Percentiles rank a stretch among this genome's conserved stretches.
Conservation (phyloP, 1,284 basidiomycete genomes). For the Ustilago shanxiensis region DNA sequence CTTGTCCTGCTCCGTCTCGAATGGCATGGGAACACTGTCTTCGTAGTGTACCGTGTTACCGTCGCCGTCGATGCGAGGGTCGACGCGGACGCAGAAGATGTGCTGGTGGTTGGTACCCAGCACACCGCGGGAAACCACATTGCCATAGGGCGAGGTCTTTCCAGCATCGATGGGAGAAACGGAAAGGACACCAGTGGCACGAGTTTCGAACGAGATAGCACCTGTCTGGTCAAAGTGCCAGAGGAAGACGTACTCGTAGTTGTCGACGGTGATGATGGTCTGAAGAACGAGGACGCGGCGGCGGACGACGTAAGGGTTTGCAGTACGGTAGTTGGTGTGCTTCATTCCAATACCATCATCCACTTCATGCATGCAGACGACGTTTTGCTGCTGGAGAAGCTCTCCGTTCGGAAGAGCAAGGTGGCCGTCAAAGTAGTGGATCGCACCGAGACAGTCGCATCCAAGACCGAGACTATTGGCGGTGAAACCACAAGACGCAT, state of each 20-base stretch:
- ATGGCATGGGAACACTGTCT: constrained; percentile 70
- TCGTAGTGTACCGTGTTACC: constrained; percentile 77
- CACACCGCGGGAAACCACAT: constrained; percentile 84
- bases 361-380: constrained; percentile 91
- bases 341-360: constrained; percentile 78
- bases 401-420: constrained; percentile 65
- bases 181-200: constrained; percentile 82
- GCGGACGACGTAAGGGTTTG: constrained; percentile 81
- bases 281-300: constrained; percentile 84
- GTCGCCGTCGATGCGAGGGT: constrained; percentile 93
- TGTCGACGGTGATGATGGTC: constrained; percentile 89
- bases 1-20: constrained; percentile 69
- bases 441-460: constrained; percentile 72
- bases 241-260: constrained; percentile 86
- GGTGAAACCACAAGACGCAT: constrained; percentile 71
- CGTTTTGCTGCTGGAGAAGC: constrained; percentile 73
- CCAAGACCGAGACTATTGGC: constrained; percentile 72
- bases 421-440: constrained; percentile 71
- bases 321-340: constrained; percentile 81
- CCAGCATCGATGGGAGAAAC: constrained; percentile 35
- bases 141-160: constrained; percentile 76
- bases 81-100: constrained; percentile 81
- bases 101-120: constrained; percentile 93
- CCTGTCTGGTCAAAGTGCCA: constrained; percentile 83
- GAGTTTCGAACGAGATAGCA: constrained; percentile 82